These are phyloP conservation scores for Trichoderma aggressivum DNA, from an alignment of 2,329 filamentous ascomycete genomes.

Conservation along the genomic window DNA sequence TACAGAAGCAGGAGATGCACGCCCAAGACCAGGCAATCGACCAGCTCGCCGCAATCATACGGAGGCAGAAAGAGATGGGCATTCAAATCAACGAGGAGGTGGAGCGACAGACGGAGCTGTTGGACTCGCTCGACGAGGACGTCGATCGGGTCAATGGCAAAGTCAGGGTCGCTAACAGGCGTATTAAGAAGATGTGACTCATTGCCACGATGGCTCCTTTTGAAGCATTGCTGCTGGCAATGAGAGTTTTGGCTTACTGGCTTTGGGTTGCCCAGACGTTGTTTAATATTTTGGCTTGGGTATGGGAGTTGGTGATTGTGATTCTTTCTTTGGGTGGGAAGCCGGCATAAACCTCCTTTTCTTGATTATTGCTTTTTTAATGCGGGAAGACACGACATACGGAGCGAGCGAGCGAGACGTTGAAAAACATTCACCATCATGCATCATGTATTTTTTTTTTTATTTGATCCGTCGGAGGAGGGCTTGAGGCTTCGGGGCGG, in stretches of 20 bases:
- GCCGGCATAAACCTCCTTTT: not conserved
- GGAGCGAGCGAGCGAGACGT: conserved; percentile 6
- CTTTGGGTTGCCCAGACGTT: conserved; percentile 28
- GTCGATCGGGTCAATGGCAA: conserved; percentile 64
- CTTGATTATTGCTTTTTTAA: not conserved
- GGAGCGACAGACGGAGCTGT: conserved; percentile 66
- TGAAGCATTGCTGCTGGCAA: conserved; percentile 27
- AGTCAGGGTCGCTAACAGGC: conserved; percentile 69
- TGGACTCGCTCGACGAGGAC: conserved; percentile 65
- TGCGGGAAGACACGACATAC: not conserved
- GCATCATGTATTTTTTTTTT: not conserved
- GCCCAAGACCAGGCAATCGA: conserved; percentile 74
- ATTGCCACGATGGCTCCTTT: conserved; percentile 26
- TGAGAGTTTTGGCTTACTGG: conserved; percentile 33
- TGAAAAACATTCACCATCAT: not conserved
- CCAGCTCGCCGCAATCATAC: conserved; percentile 64
- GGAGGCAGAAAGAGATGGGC: conserved; percentile 74
- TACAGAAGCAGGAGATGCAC: conserved; percentile 70
- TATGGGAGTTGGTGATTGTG: conserved; percentile 28
- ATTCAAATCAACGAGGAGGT: conserved; percentile 72
- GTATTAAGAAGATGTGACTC: conserved; percentile 62
- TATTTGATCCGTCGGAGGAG: not conserved
- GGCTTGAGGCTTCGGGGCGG: not conserved
- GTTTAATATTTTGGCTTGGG: conserved; percentile 28
- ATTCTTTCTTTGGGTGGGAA: conserved; percentile 24